Conservation (phyloP, 257 asterid species). For the Ilex asprella region DNA sequence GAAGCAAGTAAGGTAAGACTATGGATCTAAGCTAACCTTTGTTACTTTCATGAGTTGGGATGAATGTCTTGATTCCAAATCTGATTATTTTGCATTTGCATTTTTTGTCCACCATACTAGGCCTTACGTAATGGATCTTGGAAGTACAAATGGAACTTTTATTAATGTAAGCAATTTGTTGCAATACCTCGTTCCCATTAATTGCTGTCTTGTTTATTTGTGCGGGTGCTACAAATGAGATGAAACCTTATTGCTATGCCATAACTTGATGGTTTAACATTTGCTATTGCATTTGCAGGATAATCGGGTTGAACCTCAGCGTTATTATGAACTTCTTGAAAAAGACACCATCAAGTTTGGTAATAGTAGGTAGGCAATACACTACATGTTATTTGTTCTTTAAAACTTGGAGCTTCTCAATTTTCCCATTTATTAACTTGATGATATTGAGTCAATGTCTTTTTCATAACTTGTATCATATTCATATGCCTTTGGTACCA, state of each 20-base stretch:
- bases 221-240: not conserved
- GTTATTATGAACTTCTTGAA: conserved; percentile 82
- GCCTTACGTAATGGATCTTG: conserved; percentile 97
- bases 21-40: not conserved
- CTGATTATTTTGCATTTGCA: conserved; percentile 4
- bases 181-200: not conserved
- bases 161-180: conserved; percentile 58
- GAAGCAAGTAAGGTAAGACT: conserved; percentile 41
- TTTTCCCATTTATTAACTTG: too few species aligned
- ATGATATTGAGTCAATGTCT: too few species aligned
- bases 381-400: conserved; percentile 2
- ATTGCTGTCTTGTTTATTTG: conserved; percentile 5
- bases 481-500: too few species aligned
- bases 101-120: conserved; percentile 21
- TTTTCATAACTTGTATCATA: too few species aligned
- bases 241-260: not conserved
- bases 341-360: conserved; percentile 92
- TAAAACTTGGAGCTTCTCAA: conserved; percentile 8
- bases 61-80: conserved; percentile 3
- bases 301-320: conserved; percentile 64
- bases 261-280: not conserved
- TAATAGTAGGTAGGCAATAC: conserved; percentile 72
- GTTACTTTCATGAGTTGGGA: conserved; percentile 12
- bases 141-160: conserved; percentile 93
- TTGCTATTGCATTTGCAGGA: conserved; percentile 44